Evolutionary conservation across 371 early-diverging fungal species (phyloP), one percentile per base, ranked within the genome.

Genomic region (Furculomyces boomerangus): DNA sequence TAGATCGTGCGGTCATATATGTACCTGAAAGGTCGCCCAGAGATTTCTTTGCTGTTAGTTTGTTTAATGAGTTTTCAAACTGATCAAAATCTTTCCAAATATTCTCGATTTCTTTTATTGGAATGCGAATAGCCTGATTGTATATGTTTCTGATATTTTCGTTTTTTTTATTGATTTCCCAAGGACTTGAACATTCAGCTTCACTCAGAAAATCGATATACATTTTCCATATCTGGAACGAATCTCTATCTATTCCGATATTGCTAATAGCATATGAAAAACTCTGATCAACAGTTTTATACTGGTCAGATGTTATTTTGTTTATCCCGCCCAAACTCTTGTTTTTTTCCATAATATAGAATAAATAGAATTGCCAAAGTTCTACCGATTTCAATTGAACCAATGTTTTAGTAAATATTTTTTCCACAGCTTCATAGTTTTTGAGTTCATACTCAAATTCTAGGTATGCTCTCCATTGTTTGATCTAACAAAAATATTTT

Each of bases 31-130:
- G 72, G 57, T 89, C 92, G 29, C 78, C 74, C 29, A 93, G 64
- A 54, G 85, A 79, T 60, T 88, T 89, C 66, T 90, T 93, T 76
- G 82, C 86, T 51, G 86, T 84, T 56, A 84, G 62, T 60, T 86
- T 78, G 67, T 86, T 90, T 30, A 92, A 66, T 13, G 71, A 73
- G 59, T 87, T 90, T 64, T 96, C 97, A 76, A 87, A 94, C 37
- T 76, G 68, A 66, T 96, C 97, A 63, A 90, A 96, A 44, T 91
- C 86, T 50, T 88, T 88, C 97, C 97, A 96, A 8, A 96, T 74
- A 53, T 79, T 76, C 52, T 94, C 95, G 3, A 94, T 75, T 50
- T 87, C 83, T 53, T 76, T 70, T 40, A 90, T 58, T 0, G 95
- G 95, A 27, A 90, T 86, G 13, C 78, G 67, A 2, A 93, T 77